Percentiles rank a stretch among this genome's conserved stretches.
phyloP scores from a whole-genome alignment of 106 monocot species.

The Acanthochlamys bracteata region DNA sequence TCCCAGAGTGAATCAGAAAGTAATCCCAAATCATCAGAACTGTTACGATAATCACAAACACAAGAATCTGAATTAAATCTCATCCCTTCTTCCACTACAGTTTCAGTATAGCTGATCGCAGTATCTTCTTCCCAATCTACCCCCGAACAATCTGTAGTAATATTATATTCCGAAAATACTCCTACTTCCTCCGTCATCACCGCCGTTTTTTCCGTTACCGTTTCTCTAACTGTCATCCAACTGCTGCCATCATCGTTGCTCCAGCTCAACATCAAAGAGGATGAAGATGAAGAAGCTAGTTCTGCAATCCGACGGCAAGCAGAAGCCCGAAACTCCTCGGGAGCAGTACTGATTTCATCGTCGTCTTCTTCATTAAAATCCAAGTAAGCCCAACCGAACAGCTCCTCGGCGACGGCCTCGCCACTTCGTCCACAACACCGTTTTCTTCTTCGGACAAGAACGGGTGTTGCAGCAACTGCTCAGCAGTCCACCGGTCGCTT shows the following conservation, averaged over 20 bases:
- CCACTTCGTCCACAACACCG: not conserved
- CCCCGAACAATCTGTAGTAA: not conserved
- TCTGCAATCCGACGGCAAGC: conserved; percentile 27
- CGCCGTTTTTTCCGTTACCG: not conserved
- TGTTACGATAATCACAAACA: too few relatives aligned
- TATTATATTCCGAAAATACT: not conserved
- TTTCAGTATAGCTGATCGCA: not conserved
- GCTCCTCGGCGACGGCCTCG: conserved; percentile 41
- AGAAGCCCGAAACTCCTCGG: not conserved
- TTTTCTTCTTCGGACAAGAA: conserved; percentile 26
- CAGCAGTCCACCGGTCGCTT: conserved; percentile 40
- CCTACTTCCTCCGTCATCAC: not conserved
- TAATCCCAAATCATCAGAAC: too few relatives aligned
- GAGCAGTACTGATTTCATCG: not conserved
- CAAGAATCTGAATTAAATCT: not conserved
- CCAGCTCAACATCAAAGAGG: not conserved
- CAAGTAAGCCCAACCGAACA: conserved; percentile 24
- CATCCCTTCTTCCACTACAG: not conserved
- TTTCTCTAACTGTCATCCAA: conserved; percentile 44
- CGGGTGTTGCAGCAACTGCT: conserved; percentile 46
- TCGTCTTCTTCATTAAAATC: conserved; percentile 26
- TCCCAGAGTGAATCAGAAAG: too few relatives aligned
- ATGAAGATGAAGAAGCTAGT: conserved; percentile 11
- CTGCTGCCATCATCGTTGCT: conserved; percentile 13
- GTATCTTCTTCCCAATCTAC: conserved; percentile 4